These are phyloP conservation scores for Candida cerambycidarum DNA, from an alignment of 805 yeast genomes.

Conservation along the genomic window DNA sequence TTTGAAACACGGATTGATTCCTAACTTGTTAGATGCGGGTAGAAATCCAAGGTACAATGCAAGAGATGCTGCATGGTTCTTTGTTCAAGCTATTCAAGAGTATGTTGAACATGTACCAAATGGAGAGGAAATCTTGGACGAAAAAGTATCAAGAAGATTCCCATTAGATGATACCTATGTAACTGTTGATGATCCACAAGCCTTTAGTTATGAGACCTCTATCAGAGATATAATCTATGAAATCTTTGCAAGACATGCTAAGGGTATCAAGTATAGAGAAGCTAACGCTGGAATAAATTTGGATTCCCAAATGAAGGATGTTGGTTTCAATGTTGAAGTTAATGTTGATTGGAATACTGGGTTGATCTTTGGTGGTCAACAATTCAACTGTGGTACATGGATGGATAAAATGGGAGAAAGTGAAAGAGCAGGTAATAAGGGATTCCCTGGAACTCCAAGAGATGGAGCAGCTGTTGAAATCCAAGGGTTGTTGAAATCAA, in stretches of 20 bases:
- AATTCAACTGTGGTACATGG: constrained; percentile 96
- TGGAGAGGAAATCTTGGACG: constrained; percentile 67
- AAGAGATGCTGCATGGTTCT: constrained; percentile 97
- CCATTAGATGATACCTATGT: constrained; percentile 86
- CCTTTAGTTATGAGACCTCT: constrained; percentile 69
- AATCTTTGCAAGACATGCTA: constrained; percentile 83
- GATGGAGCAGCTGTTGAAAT: constrained; percentile 97
- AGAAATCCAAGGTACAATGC: constrained; percentile 93
- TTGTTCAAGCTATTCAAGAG: constrained; percentile 84
- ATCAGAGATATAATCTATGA: constrained; percentile 80
- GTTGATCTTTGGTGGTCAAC: constrained; percentile 86
- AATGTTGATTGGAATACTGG: constrained; percentile 89
- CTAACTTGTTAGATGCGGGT: constrained; percentile 90
- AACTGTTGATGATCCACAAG: constrained; percentile 64
- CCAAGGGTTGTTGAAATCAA: constrained; percentile 82
- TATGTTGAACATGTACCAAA: constrained; percentile 66
- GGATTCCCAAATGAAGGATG: constrained; percentile 89
- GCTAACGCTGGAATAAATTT: constrained; percentile 90
- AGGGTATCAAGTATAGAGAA: constrained; percentile 83
- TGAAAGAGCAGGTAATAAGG: constrained; percentile 73
- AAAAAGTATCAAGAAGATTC: constrained; percentile 75
- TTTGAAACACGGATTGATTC: constrained; percentile 91
- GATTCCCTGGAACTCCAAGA: constrained; percentile 97
- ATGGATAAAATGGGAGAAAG: constrained; percentile 99
- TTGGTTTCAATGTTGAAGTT: constrained; percentile 85